Evolutionary conservation across 2,329 filamentous ascomycete species (phyloP).

Genomic region (Macrophomina phaseolina): DNA sequence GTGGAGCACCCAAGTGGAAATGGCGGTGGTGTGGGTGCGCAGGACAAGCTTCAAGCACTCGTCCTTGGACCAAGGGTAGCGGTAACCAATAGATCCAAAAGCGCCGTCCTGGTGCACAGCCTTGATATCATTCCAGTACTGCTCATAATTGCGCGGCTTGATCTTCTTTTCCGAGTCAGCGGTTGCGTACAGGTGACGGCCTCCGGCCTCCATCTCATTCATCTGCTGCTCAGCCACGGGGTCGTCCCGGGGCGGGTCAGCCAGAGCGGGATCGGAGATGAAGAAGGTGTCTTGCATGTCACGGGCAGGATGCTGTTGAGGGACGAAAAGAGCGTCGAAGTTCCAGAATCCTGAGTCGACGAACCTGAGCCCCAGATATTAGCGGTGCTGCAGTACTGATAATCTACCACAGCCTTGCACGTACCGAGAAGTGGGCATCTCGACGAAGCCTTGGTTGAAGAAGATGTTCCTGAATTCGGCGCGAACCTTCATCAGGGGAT

Average conservation of each 20-base stretch:
- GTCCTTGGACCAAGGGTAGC: conserved; percentile 89
- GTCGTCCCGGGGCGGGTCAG: conserved; percentile 69
- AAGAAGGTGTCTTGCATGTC: conserved; percentile 99
- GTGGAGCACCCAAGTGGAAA: conserved; percentile 89
- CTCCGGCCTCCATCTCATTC: conserved; percentile 55
- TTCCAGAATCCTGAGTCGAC: conserved; percentile 99
- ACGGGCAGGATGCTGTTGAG: conserved; percentile 95
- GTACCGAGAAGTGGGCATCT: conserved; percentile 89
- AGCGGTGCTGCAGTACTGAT: not conserved
- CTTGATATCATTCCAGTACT: conserved; percentile 87
- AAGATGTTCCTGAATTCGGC: conserved; percentile 97
- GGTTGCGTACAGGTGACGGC: conserved; percentile 58
- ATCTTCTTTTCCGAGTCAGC: conserved; percentile 60
- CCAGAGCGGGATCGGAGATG: conserved; percentile 83
- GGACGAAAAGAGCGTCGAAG: conserved; percentile 95
- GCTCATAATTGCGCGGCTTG: conserved; percentile 70
- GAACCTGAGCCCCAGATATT: conserved; percentile 55
- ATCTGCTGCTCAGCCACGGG: conserved; percentile 54
- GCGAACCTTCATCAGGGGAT: conserved; percentile 85
- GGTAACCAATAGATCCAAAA: conserved; percentile 94
- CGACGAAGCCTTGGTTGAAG: conserved; percentile 98
- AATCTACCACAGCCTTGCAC: conserved; percentile 25
- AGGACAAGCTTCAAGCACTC: conserved; percentile 88
- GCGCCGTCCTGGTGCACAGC: conserved; percentile 89
- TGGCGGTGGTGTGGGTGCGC: conserved; percentile 93